phyloP scores from a whole-genome alignment of 75 land plant genomes.

The Cupressus sempervirens region DNA sequence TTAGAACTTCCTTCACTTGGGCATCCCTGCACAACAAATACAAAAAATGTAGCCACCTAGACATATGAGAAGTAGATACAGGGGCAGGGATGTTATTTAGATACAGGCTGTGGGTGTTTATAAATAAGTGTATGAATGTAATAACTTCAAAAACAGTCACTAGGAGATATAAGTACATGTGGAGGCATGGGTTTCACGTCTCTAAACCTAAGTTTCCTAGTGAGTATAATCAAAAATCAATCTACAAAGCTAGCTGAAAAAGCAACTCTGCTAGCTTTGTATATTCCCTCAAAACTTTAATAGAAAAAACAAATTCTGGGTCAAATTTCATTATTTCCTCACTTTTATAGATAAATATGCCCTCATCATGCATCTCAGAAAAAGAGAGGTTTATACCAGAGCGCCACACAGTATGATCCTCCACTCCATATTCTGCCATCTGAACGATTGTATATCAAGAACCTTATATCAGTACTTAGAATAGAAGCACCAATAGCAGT shows the following conservation, averaged over 20 bases:
- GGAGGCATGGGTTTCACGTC: not conserved
- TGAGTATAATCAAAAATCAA: not conserved
- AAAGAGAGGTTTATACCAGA: slow-evolving; percentile 61
- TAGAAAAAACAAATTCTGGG: not conserved
- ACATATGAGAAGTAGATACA: not conserved
- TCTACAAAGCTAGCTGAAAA: not conserved
- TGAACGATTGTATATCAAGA: slow-evolving; percentile 56
- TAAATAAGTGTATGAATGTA: not conserved
- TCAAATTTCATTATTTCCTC: not conserved
- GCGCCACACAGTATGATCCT: slow-evolving; percentile 48
- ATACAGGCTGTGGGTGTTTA: not conserved
- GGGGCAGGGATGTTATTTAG: not conserved
- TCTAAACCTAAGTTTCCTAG: not conserved
- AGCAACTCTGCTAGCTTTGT: not conserved
- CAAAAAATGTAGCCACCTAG: not conserved
- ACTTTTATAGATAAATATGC: not conserved
- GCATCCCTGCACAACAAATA: slow-evolving; percentile 67
- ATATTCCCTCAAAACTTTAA: not conserved
- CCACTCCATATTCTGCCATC: slow-evolving; percentile 84
- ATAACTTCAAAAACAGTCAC: not conserved
- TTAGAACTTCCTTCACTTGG: slow-evolving; percentile 66
- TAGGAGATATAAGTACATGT: not conserved
- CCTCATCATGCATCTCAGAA: not conserved
- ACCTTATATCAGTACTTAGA: slow-evolving; percentile 62
- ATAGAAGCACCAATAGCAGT: slow-evolving; percentile 52